These are phyloP conservation scores for Periconia sp. DNA, from an alignment of 2,329 filamentous ascomycete genomes.

Conservation along the genomic window DNA sequence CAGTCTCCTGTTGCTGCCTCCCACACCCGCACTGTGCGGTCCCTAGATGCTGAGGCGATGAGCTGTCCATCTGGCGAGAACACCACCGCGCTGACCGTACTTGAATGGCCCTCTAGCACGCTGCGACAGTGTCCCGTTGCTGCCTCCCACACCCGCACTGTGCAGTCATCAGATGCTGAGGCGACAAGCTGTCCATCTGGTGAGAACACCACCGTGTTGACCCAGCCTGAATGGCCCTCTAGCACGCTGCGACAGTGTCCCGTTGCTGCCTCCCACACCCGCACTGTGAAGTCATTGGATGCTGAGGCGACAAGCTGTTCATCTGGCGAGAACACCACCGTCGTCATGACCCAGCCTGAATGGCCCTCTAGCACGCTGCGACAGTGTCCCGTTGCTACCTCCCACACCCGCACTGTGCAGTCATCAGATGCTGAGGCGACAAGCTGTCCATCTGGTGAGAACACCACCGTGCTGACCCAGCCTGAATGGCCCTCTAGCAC, in stretches of 20 bases:
- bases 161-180: neutral
- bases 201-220: constrained; percentile 2
- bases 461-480: no score
- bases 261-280: constrained; percentile 4
- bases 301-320: constrained; percentile 11
- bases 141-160: no score
- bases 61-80: constrained; percentile 14
- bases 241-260: constrained; percentile 7
- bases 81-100: constrained; percentile 3
- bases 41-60: no score
- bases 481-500: no score
- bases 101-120: constrained; percentile 10
- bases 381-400: no score
- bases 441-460: no score
- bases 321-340: constrained; percentile 11
- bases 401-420: neutral
- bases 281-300: constrained; percentile 3
- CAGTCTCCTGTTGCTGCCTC: constrained; percentile 8
- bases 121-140: constrained; percentile 3
- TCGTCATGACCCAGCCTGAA: no score
- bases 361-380: constrained; percentile 9
- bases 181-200: no score
- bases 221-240: no score
- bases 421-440: neutral
- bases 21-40: no score